Evolutionary conservation across 2,329 filamentous ascomycete genomes (phyloP).

Genomic region (Davidsoniella neocaledoniae): DNA sequence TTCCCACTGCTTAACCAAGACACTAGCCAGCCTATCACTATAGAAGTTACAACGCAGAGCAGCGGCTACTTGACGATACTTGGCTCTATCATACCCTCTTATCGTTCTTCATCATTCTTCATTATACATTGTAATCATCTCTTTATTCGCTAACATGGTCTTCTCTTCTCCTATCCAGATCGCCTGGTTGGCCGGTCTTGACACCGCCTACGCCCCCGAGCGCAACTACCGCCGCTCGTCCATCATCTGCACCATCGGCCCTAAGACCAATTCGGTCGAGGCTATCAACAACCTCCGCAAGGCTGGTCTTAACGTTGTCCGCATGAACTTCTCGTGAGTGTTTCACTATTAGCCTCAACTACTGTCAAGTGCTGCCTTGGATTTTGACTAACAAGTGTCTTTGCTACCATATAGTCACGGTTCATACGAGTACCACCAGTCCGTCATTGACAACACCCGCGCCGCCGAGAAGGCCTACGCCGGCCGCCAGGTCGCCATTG

Average conservation of each 20-base stretch:
- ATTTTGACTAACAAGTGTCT: background rate
- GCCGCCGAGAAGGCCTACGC: slow-evolving; percentile 61
- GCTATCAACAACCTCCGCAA: slow-evolving; percentile 88
- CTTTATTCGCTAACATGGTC: no score
- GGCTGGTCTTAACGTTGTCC: slow-evolving; percentile 89
- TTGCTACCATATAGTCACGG: slow-evolving; percentile 28
- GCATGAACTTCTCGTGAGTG: slow-evolving; percentile 71
- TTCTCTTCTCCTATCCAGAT: slow-evolving; percentile 21
- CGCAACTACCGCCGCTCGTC: slow-evolving; percentile 91
- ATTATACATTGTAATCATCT: no score
- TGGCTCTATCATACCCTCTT: background rate
- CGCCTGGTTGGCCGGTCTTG: slow-evolving; percentile 52
- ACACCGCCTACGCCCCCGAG: slow-evolving; percentile 74
- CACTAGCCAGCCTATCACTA: no score
- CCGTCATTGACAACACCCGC: slow-evolving; percentile 90
- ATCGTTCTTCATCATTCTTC: background rate
- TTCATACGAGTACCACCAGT: slow-evolving; percentile 88
- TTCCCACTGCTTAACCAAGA: no score
- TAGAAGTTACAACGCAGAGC: no score
- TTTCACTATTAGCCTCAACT: slow-evolving; percentile 18
- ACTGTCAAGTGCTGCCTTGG: background rate
- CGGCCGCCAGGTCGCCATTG: slow-evolving; percentile 87
- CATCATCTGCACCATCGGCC: slow-evolving; percentile 97
- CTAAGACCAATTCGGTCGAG: slow-evolving; percentile 96
- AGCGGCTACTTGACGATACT: background rate